Percentiles rank a stretch among this genome's conserved stretches.
These are phyloP conservation scores for Sparassis latifolia DNA, from an alignment of 1,284 basidiomycete species.

Conservation along the genomic window DNA sequence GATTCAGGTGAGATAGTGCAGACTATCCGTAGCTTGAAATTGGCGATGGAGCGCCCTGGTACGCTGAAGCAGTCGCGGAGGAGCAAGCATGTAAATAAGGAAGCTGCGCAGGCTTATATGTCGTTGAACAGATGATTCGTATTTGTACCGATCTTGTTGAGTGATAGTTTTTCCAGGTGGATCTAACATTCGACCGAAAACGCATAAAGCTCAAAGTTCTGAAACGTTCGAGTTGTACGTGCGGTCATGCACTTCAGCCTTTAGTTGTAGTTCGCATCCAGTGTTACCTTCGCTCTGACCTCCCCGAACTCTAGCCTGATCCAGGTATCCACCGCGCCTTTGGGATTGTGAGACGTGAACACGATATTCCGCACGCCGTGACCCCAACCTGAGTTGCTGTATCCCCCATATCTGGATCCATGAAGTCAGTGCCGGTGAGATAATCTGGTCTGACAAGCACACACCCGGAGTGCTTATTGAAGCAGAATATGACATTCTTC, in stretches of 20 bases:
- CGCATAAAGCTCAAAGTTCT: too few relatives aligned
- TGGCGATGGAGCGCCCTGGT: constrained; percentile 49
- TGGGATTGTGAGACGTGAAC: constrained; percentile 43
- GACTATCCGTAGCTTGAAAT: constrained; percentile 55
- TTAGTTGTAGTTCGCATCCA: constrained; percentile 21
- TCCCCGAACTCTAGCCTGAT: constrained; percentile 50
- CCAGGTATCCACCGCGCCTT: constrained; percentile 48
- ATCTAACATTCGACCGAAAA: too few relatives aligned
- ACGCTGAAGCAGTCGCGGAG: constrained; percentile 51
- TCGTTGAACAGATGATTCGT: neutral
- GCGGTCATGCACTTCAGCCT: too few relatives aligned
- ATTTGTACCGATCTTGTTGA: neutral
- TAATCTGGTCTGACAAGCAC: constrained; percentile 13
- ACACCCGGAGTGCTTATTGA: constrained; percentile 66
- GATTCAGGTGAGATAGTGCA: constrained; percentile 62
- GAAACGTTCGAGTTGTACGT: too few relatives aligned
- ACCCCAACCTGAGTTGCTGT: constrained; percentile 47
- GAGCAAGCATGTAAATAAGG: constrained; percentile 40
- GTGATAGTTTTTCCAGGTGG: too few relatives aligned
- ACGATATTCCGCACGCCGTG: constrained; percentile 59
- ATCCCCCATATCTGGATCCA: constrained; percentile 53
- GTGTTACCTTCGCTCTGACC: constrained; percentile 21
- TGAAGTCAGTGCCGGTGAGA: neutral
- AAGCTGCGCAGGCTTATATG: neutral
- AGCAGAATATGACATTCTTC: constrained; percentile 61